phyloP scores from a whole-genome alignment of 176 grass and related monocot species.

The Rhynchospora breviuscula region DNA sequence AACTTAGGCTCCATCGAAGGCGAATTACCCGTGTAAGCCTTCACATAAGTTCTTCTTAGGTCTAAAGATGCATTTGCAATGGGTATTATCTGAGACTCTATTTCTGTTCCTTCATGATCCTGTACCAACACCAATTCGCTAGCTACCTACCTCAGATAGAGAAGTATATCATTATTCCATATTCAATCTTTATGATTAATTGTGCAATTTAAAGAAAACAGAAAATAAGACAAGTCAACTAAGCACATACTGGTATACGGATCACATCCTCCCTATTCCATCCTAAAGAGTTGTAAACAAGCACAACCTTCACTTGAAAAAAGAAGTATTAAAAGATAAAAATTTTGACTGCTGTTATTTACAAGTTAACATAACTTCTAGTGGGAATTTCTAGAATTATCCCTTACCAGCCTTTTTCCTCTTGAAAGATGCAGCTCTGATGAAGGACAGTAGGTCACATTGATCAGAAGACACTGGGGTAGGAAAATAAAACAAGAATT shows the following conservation, averaged over 20 bases:
- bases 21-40: slow-evolving; percentile 32
- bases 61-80: slow-evolving; percentile 26
- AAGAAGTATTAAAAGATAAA: background rate
- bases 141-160: slow-evolving; percentile 33
- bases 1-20: slow-evolving; percentile 32
- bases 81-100: slow-evolving; percentile 44
- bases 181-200: background rate
- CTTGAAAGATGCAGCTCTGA: slow-evolving; percentile 38
- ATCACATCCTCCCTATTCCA: slow-evolving; percentile 52
- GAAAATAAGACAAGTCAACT: background rate
- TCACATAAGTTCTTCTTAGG: slow-evolving; percentile 30
- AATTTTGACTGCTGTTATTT: background rate
- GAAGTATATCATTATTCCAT: background rate
- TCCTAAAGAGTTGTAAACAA: slow-evolving; percentile 53
- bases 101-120: slow-evolving; percentile 48
- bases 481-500: slow-evolving; percentile 5
- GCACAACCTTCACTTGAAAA: slow-evolving; percentile 40
- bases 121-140: slow-evolving; percentile 27
- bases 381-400: background rate
- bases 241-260: slow-evolving; percentile 33
- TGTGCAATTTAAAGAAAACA: slow-evolving; percentile 4
- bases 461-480: slow-evolving; percentile 46
- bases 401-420: slow-evolving; percentile 34
- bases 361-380: background rate
- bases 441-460: slow-evolving; percentile 45